Conservation (phyloP, 768 basidiomycete genomes). For the Candolleomyces eurysporus region DNA sequence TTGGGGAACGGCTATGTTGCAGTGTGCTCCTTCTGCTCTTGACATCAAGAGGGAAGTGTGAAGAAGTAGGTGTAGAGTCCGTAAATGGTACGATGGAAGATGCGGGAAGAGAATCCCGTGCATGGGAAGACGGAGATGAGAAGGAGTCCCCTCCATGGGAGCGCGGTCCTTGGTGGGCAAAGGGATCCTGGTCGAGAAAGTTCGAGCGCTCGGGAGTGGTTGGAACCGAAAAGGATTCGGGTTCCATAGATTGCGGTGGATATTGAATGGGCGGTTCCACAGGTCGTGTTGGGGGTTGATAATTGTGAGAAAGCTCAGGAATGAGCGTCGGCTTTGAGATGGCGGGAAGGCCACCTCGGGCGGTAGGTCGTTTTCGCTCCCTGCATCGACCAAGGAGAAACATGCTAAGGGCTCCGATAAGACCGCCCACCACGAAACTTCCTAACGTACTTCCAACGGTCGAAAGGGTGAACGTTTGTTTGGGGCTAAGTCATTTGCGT, state of each 20-base stretch:
- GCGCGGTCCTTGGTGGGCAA: not conserved
- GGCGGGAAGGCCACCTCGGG: not conserved
- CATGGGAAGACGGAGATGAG: not conserved
- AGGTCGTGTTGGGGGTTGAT: not conserved
- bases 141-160: not conserved
- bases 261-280: not conserved
- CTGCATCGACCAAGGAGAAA: not conserved
- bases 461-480: not conserved
- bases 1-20: not conserved
- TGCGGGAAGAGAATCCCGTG: not conserved
- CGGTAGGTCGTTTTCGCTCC: not conserved
- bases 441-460: slow-evolving; percentile 2
- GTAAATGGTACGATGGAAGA: slow-evolving; percentile 1
- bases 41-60: slow-evolving; percentile 2
- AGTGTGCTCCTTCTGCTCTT: not conserved
- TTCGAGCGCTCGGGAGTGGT: not conserved
- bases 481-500: not conserved
- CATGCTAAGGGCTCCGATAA: not conserved
- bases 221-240: not conserved
- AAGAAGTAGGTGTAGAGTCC: not conserved
- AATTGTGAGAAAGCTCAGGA: not conserved
- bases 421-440: not conserved
- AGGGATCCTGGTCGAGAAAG: not conserved
- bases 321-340: not conserved
- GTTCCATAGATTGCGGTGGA: not conserved